Conservation (phyloP, 306 rosid genomes). For the Gynostemma pentaphyllum region DNA sequence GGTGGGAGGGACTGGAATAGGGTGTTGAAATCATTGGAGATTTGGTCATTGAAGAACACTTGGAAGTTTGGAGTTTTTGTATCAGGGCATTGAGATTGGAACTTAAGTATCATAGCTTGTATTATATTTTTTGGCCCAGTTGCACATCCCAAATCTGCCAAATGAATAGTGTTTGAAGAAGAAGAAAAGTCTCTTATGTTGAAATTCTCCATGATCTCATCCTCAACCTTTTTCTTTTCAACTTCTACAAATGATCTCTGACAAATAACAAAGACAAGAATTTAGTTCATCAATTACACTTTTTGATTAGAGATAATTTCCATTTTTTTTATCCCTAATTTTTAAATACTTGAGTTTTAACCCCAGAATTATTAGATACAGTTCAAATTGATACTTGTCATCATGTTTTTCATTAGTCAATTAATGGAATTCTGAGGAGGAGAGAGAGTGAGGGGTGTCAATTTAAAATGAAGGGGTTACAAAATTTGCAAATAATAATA, state of each 20-base stretch:
- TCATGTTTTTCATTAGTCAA: too few species aligned
- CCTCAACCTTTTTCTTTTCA: slow-evolving; percentile 16
- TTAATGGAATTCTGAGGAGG: too few species aligned
- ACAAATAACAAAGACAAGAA: too few species aligned
- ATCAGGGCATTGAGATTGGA: neutral
- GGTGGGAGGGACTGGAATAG: slow-evolving; percentile 20
- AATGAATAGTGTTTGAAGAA: slow-evolving; percentile 4
- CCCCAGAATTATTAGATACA: too few species aligned
- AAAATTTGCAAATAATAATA: too few species aligned
- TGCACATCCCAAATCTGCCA: slow-evolving; percentile 37
- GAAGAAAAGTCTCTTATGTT: neutral
- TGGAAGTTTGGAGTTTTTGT: slow-evolving; percentile 13
- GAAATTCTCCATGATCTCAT: slow-evolving; percentile 16
- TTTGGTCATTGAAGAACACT: slow-evolving; percentile 24
- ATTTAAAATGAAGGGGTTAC: too few species aligned
- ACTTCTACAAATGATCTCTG: slow-evolving; percentile 20
- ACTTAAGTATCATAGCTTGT: slow-evolving; percentile 13
- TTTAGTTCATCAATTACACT: too few species aligned
- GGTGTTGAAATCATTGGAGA: slow-evolving; percentile 26
- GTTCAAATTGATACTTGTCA: too few species aligned
- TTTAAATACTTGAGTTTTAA: too few species aligned
- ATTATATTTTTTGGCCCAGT: slow-evolving; percentile 27
- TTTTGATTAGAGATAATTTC: too few species aligned
- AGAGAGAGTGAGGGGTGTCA: too few species aligned
- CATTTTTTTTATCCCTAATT: too few species aligned